phyloP scores from a whole-genome alignment of 371 early-diverging fungal species.

The Coemansia sp. region DNA sequence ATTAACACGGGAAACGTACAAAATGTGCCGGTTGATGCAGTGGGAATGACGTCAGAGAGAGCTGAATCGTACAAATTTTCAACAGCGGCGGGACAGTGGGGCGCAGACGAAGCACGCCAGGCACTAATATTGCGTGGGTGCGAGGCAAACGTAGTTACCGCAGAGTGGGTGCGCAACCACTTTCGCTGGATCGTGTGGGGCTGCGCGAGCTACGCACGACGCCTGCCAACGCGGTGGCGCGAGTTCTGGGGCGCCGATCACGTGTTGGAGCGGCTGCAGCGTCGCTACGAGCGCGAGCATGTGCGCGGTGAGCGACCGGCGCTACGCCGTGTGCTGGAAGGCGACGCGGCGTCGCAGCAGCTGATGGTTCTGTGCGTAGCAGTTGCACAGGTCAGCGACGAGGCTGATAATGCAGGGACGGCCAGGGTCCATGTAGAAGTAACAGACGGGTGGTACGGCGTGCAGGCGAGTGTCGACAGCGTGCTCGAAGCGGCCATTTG shows the following conservation, averaged over 20 bases:
- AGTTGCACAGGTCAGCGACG: neutral
- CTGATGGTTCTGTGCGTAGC: constrained; percentile 44
- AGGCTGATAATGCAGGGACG: too few species aligned
- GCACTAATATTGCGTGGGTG: constrained; percentile 21
- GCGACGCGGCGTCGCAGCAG: constrained; percentile 45
- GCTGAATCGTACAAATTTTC: constrained; percentile 16
- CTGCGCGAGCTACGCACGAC: constrained; percentile 38
- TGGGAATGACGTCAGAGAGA: constrained; percentile 17
- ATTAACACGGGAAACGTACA: constrained; percentile 3
- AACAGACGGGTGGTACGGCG: constrained; percentile 50
- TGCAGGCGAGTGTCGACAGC: constrained; percentile 26
- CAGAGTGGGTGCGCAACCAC: constrained; percentile 46
- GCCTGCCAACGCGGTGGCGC: constrained; percentile 24
- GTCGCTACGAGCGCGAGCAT: constrained; percentile 40
- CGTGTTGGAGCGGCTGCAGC: constrained; percentile 15
- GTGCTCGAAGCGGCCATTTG: constrained; percentile 22
- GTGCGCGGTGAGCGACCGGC: constrained; percentile 34
- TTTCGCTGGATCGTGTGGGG: constrained; percentile 49
- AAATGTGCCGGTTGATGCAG: constrained; percentile 14
- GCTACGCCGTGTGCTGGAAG: constrained; percentile 37
- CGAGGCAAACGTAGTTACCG: constrained; percentile 6
- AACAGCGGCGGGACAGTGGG: constrained; percentile 18
- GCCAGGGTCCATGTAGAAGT: constrained; percentile 11
- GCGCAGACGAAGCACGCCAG: constrained; percentile 29
- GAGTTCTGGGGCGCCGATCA: constrained; percentile 37